Percentiles rank a stretch among this genome's conserved stretches.
Evolutionary conservation across 1,284 basidiomycete genomes (phyloP).

Genomic region (Agaricales sp.): DNA sequence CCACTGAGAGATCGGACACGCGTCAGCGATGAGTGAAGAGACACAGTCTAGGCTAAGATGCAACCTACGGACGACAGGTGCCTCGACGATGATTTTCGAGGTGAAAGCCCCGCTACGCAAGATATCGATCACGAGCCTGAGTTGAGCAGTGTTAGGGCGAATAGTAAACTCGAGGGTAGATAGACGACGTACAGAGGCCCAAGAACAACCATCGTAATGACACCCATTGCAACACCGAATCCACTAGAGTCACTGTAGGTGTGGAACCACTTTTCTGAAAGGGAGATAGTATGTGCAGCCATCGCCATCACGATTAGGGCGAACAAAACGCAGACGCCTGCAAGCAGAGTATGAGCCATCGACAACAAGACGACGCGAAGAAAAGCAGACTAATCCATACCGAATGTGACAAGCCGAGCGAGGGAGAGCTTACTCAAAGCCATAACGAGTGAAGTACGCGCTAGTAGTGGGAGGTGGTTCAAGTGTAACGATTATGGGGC

Average conservation of each 20-base stretch:
- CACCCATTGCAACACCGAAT: background rate
- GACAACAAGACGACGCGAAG: no score
- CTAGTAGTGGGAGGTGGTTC: no score
- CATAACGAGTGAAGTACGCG: no score
- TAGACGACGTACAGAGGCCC: background rate
- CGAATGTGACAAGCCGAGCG: background rate
- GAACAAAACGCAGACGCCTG: background rate
- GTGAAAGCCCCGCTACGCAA: conserved; percentile 23
- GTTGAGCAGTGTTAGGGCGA: background rate
- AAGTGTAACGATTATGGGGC: no score
- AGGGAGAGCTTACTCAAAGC: background rate
- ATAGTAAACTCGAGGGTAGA: background rate
- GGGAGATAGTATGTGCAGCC: background rate
- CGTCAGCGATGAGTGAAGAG: no score
- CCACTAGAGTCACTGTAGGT: background rate
- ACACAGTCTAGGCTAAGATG: no score
- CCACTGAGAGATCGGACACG: no score
- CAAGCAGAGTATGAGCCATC: no score
- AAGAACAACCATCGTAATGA: background rate
- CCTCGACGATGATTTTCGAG: conserved; percentile 25
- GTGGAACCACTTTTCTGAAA: background rate
- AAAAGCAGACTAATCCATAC: no score
- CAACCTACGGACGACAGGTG: background rate
- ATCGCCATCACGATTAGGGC: background rate
- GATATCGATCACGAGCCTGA: conserved; percentile 24